phyloP scores from a whole-genome alignment of 2,329 filamentous ascomycete species.

The Fusarium keratoplasticum region DNA sequence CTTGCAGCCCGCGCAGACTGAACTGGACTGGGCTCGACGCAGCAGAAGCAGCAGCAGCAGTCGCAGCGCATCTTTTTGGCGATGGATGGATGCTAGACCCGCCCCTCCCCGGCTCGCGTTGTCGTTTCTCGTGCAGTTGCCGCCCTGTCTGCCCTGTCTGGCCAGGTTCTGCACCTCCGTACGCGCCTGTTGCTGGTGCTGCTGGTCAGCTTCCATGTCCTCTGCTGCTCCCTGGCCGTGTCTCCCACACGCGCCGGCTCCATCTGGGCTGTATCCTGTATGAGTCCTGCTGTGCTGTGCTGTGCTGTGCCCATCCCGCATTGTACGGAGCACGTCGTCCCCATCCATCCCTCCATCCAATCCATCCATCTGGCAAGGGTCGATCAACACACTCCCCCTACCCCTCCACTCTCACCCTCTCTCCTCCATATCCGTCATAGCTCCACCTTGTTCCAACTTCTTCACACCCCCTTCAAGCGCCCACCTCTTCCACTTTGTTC shows the following conservation, averaged over 20 bases:
- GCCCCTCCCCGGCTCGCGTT: constrained; percentile 26
- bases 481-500: constrained; percentile 41
- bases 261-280: constrained; percentile 26
- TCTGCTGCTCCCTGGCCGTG: constrained; percentile 20
- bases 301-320: background rate
- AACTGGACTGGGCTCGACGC: constrained; percentile 8
- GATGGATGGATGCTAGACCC: constrained; percentile 3
- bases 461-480: constrained; percentile 44
- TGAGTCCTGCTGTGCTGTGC: background rate
- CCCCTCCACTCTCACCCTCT: constrained; percentile 32
- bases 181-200: constrained; percentile 34
- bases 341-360: constrained; percentile 10
- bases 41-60: constrained; percentile 9
- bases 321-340: background rate
- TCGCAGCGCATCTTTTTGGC: constrained; percentile 1
- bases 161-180: constrained; percentile 20
- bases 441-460: constrained; percentile 37
- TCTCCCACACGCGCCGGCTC: constrained; percentile 42
- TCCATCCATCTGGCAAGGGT: constrained; percentile 32
- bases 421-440: constrained; percentile 32
- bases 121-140: constrained; percentile 35
- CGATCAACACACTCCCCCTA: constrained; percentile 25
- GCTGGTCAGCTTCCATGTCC: constrained; percentile 24
- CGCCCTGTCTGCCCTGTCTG: constrained; percentile 17
- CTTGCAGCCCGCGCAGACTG: constrained; percentile 22